These are phyloP conservation scores for Saussurea involucrata DNA, from an alignment of 129 eudicot genomes.

Conservation along the genomic window DNA sequence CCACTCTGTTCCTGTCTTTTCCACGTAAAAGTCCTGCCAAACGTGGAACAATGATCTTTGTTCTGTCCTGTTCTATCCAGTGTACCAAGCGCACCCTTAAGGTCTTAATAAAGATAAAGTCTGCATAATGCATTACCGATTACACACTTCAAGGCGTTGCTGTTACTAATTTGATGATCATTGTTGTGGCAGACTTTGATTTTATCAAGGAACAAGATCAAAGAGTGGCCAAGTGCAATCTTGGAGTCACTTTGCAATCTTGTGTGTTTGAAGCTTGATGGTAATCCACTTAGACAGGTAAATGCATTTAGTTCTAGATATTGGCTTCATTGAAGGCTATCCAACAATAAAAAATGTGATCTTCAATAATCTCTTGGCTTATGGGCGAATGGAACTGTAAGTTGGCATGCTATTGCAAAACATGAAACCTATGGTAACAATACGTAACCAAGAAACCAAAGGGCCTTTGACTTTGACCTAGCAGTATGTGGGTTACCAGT, in stretches of 20 bases:
- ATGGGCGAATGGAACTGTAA: not conserved
- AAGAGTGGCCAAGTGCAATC: conserved; percentile 80
- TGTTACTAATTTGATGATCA: conserved; percentile 9
- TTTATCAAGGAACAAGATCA: conserved; percentile 86
- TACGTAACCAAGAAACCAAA: not conserved
- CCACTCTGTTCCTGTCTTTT: too few species aligned
- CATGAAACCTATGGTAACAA: not conserved
- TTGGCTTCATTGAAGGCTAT: not conserved
- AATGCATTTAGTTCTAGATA: conserved; percentile 1
- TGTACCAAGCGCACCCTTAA: not conserved
- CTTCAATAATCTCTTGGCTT: not conserved
- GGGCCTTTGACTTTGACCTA: not conserved
- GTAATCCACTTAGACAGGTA: conserved; percentile 78
- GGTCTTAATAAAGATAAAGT: not conserved
- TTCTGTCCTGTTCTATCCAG: too few species aligned
- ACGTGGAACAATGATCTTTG: too few species aligned
- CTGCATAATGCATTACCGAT: not conserved
- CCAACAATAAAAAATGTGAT: not conserved
- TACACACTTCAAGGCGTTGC: not conserved
- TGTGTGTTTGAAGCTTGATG: conserved; percentile 76
- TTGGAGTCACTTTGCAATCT: conserved; percentile 70
- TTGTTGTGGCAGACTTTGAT: conserved; percentile 59
- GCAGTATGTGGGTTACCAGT: not conserved
- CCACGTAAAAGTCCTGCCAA: too few species aligned
- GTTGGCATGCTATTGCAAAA: not conserved